These are phyloP conservation scores for Hysterangium stoloniferum DNA, from an alignment of 768 basidiomycete species.

Conservation along the genomic window DNA sequence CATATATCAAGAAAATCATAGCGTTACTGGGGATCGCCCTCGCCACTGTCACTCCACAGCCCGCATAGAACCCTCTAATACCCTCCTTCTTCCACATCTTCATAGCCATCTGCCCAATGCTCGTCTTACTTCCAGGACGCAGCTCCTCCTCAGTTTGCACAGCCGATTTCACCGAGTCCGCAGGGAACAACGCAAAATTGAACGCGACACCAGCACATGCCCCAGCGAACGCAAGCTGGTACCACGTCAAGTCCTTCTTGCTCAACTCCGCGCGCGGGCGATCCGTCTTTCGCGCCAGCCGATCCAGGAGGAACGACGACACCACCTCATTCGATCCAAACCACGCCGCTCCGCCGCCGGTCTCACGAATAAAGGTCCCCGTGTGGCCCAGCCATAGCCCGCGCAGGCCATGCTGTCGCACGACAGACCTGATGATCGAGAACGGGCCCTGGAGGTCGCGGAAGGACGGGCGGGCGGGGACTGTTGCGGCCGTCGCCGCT, in stretches of 20 bases:
- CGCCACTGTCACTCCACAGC: slow-evolving; percentile 85
- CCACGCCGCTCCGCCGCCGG: slow-evolving; percentile 88
- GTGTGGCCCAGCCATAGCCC: slow-evolving; percentile 98
- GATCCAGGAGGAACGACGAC: slow-evolving; percentile 49
- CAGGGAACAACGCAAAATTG: slow-evolving; percentile 88
- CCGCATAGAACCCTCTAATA: slow-evolving; percentile 80
- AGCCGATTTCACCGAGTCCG: slow-evolving; percentile 89
- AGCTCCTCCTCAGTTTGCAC: slow-evolving; percentile 94
- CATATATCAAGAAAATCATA: slow-evolving; percentile 89
- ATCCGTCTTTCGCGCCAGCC: slow-evolving; percentile 36
- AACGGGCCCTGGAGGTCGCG: slow-evolving; percentile 62
- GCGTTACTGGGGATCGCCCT: slow-evolving; percentile 85
- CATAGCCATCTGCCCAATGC: slow-evolving; percentile 50
- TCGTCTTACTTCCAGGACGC: slow-evolving; percentile 41
- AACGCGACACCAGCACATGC: slow-evolving; percentile 81
- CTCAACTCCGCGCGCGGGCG: slow-evolving; percentile 15
- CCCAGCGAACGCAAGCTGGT: slow-evolving; percentile 82
- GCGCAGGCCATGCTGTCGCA: slow-evolving; percentile 61
- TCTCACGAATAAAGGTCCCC: slow-evolving; percentile 88
- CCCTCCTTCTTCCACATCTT: slow-evolving; percentile 74
- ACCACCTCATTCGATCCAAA: slow-evolving; percentile 82
- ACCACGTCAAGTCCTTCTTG: slow-evolving; percentile 50
- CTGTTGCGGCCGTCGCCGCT: slow-evolving; percentile 12
- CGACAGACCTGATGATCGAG: slow-evolving; percentile 51
- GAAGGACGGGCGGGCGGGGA: slow-evolving; percentile 17